phyloP scores from a whole-genome alignment of 345 rosid species.

The Eucalyptus pauciflora region DNA sequence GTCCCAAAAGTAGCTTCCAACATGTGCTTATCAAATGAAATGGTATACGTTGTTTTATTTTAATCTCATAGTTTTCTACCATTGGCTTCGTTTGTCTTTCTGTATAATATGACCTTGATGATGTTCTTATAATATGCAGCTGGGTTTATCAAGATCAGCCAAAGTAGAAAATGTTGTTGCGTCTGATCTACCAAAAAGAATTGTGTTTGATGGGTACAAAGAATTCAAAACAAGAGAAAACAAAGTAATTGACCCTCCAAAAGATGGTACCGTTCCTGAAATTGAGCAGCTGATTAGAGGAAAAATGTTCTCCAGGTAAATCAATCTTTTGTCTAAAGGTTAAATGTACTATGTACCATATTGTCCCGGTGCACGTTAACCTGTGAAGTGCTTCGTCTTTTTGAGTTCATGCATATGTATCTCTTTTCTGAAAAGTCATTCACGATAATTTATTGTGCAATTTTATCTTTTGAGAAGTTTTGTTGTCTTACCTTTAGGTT shows the following conservation, averaged over 20 bases:
- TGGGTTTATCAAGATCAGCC: constrained; percentile 4
- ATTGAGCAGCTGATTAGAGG: constrained; percentile 65
- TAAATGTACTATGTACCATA: background rate
- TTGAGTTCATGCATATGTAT: background rate
- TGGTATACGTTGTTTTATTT: background rate
- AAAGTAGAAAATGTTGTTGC: constrained; percentile 18
- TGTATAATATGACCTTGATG: background rate
- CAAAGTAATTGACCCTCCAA: background rate
- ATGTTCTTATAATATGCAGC: constrained; percentile 3
- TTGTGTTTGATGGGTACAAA: constrained; percentile 10
- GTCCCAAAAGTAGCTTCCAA: background rate
- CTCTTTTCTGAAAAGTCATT: background rate
- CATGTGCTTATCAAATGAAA: background rate
- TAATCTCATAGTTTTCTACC: background rate
- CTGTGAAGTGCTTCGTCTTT: background rate
- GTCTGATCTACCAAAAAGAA: constrained; percentile 7
- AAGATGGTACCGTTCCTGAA: constrained; percentile 28
- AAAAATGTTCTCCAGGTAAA: constrained; percentile 52
- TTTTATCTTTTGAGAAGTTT: background rate
- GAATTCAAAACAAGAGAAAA: constrained; percentile 1
- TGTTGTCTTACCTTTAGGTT: background rate
- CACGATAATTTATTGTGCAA: background rate
- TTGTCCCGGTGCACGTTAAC: background rate
- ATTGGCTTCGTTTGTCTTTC: background rate
- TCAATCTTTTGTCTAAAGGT: background rate